Evolutionary conservation across 768 basidiomycete genomes (phyloP).

Genomic region (Mycena capillaripes): DNA sequence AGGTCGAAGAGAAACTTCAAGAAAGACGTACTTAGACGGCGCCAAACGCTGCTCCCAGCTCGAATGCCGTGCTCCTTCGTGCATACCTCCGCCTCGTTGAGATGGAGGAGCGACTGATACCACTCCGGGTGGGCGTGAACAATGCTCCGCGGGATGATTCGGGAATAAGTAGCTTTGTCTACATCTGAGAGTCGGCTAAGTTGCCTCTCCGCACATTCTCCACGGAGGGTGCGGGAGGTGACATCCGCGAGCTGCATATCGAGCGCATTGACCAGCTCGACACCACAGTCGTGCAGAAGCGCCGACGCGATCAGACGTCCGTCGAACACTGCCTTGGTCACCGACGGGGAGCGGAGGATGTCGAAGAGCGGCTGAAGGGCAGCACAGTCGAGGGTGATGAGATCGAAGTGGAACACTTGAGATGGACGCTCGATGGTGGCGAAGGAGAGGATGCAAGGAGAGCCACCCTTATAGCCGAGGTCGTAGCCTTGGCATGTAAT

Average conservation of each 20-base stretch:
- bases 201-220: slow-evolving; percentile 4
- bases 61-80: slow-evolving; percentile 12
- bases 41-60: slow-evolving; percentile 8
- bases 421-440: slow-evolving; percentile 19
- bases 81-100: slow-evolving; percentile 13
- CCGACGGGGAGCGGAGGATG: slow-evolving; percentile 7
- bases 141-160: slow-evolving; percentile 4
- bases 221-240: slow-evolving; percentile 11
- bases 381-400: slow-evolving; percentile 11
- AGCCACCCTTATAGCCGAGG: slow-evolving; percentile 8
- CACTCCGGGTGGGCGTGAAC: slow-evolving; percentile 18
- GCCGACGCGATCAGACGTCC: slow-evolving; percentile 15
- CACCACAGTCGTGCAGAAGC: slow-evolving; percentile 13
- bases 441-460: slow-evolving; percentile 15
- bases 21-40: slow-evolving; percentile 11
- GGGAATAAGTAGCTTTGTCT: neutral
- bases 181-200: slow-evolving; percentile 7
- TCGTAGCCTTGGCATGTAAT: slow-evolving; percentile 12
- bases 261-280: slow-evolving; percentile 9
- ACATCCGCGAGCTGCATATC: slow-evolving; percentile 17
- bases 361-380: slow-evolving; percentile 9
- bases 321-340: slow-evolving; percentile 15
- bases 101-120: slow-evolving; percentile 10
- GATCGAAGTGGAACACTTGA: slow-evolving; percentile 16
- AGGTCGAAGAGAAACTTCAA: neutral